Conservation (phyloP, 2,329 filamentous ascomycete genomes). For the Myotisia sp. region DNA sequence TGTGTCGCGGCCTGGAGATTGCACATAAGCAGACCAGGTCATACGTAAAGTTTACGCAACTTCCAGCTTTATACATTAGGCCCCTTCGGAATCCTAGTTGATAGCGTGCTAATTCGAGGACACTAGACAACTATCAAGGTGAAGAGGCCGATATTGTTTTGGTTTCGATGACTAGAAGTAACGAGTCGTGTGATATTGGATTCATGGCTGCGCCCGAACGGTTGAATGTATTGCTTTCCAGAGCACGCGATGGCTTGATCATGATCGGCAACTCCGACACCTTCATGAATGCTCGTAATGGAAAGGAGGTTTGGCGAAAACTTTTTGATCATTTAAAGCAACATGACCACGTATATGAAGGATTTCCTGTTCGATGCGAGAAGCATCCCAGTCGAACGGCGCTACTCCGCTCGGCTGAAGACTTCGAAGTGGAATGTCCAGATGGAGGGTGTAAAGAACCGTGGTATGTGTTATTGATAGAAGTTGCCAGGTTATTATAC, state of each 20-base stretch:
- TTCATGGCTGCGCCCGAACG: slow-evolving; percentile 54
- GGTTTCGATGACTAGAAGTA: slow-evolving; percentile 53
- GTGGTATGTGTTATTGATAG: slow-evolving; percentile 38
- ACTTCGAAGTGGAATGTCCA: slow-evolving; percentile 50
- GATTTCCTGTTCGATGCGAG: slow-evolving; percentile 47
- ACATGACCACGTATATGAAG: slow-evolving; percentile 42
- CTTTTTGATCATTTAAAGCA: slow-evolving; percentile 44
- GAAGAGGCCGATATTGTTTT: slow-evolving; percentile 64
- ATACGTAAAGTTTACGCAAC: too few relatives aligned
- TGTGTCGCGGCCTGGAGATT: too few relatives aligned
- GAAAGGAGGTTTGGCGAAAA: slow-evolving; percentile 41
- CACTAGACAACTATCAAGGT: slow-evolving; percentile 62
- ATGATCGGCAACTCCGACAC: slow-evolving; percentile 57
- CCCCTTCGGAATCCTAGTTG: not conserved
- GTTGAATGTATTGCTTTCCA: slow-evolving; percentile 54
- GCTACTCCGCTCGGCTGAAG: slow-evolving; percentile 35
- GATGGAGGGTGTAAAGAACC: slow-evolving; percentile 54
- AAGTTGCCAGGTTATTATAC: not conserved
- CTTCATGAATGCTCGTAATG: slow-evolving; percentile 47
- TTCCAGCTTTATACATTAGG: too few relatives aligned
- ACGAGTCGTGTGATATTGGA: slow-evolving; percentile 49
- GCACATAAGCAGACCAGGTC: too few relatives aligned
- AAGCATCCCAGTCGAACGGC: slow-evolving; percentile 40
- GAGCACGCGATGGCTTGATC: slow-evolving; percentile 52
- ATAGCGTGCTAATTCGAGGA: slow-evolving; percentile 3